Evolutionary conservation across 2,329 filamentous ascomycete species (phyloP).

Genomic region (Stagonosporopsis rhizophila): DNA sequence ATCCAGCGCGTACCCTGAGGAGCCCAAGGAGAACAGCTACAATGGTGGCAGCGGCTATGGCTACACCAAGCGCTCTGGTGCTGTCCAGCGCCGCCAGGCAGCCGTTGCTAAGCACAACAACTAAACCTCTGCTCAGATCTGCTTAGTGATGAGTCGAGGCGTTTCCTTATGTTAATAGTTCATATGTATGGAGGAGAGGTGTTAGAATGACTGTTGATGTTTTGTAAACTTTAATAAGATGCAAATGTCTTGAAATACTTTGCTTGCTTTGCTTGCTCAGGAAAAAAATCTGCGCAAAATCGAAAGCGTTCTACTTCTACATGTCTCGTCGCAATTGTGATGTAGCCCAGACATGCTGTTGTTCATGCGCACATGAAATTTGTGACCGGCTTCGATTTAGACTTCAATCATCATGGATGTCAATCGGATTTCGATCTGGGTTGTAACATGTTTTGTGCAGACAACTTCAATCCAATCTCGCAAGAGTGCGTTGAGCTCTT

Average conservation of each 20-base stretch:
- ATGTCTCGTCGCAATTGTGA: neutral
- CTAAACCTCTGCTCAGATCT: neutral
- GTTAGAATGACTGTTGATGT: constrained; percentile 24
- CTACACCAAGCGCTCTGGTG: constrained; percentile 9
- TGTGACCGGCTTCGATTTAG: neutral
- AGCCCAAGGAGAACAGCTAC: constrained; percentile 2
- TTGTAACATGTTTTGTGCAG: too few species aligned
- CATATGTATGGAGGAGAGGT: constrained; percentile 22
- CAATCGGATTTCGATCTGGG: neutral
- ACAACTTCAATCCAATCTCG: neutral
- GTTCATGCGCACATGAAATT: neutral
- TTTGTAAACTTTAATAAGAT: constrained; percentile 1
- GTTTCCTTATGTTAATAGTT: constrained; percentile 11
- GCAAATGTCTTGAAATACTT: neutral
- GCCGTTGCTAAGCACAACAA: constrained; percentile 5
- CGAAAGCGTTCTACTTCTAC: neutral
- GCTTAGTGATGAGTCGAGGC: neutral
- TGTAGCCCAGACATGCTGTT: neutral
- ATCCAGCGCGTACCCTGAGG: neutral
- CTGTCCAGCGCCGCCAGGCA: constrained; percentile 15
- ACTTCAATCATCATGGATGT: neutral
- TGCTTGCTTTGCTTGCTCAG: too few species aligned
- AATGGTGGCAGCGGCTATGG: constrained; percentile 2
- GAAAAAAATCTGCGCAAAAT: neutral
- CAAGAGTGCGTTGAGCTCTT: neutral